Conservation (phyloP, 2,329 filamentous ascomycete genomes). For the Neurospora sp. region DNA sequence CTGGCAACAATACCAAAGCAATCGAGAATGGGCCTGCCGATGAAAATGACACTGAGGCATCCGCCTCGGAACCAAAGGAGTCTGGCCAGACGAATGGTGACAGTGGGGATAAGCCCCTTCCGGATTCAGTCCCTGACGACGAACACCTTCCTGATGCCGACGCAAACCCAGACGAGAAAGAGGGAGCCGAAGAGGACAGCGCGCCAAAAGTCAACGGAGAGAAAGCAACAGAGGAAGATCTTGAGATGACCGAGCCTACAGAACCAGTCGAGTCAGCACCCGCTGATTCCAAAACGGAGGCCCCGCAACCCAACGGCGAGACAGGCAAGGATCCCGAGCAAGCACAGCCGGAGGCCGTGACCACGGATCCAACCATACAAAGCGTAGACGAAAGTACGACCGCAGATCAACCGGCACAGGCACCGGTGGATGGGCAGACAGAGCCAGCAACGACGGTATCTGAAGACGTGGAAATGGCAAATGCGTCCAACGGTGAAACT, state of each 20-base stretch:
- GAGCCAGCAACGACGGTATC: neutral
- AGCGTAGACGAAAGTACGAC: neutral
- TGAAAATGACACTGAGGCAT: neutral
- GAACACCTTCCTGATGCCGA: neutral
- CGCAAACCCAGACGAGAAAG: neutral
- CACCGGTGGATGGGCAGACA: neutral
- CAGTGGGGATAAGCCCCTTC: neutral
- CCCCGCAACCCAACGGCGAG: neutral
- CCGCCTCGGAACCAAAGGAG: neutral
- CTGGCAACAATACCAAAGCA: neutral
- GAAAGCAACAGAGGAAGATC: neutral
- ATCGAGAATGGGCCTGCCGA: neutral
- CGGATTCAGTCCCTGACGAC: neutral
- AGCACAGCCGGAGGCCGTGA: neutral
- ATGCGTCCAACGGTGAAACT: conserved; percentile 1
- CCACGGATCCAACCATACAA: neutral
- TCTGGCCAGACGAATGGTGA: neutral
- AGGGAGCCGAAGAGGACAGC: neutral
- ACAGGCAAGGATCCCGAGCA: neutral
- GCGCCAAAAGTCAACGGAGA: neutral
- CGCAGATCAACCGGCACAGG: neutral
- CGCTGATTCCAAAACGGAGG: neutral
- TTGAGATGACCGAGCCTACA: conserved; percentile 5
- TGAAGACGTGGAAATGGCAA: conserved; percentile 14
- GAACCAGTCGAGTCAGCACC: neutral